A percentile compares a stretch with the other conserved stretches of the same genome.
Evolutionary conservation across 768 basidiomycete species (phyloP).

Genomic region (Rhizopogon sp.): DNA sequence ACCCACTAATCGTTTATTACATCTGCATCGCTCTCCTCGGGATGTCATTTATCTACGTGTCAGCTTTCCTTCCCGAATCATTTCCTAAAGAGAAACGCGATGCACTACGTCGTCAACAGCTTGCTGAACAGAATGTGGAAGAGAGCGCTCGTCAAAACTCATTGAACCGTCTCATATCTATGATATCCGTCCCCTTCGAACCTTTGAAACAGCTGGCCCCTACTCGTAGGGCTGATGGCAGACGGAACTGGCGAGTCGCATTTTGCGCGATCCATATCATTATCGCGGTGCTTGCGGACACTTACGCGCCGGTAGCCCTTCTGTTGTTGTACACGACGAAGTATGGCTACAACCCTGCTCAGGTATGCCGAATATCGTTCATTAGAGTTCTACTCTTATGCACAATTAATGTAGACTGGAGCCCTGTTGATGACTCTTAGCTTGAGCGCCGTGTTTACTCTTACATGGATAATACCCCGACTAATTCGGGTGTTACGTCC

Average conservation of each 20-base stretch:
- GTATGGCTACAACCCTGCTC: constrained; percentile 21
- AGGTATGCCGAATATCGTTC: constrained; percentile 10
- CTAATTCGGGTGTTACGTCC: constrained; percentile 24
- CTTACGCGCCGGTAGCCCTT: constrained; percentile 12
- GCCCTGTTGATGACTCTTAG: constrained; percentile 16
- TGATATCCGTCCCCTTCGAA: constrained; percentile 12
- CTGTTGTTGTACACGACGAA: constrained; percentile 20
- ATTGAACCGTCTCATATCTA: background rate
- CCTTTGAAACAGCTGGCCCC: constrained; percentile 22
- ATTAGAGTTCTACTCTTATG: background rate
- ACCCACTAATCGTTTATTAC: constrained; percentile 19
- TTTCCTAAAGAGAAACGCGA: constrained; percentile 21
- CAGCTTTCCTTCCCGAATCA: constrained; percentile 25
- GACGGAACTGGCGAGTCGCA: constrained; percentile 24
- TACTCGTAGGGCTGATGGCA: constrained; percentile 9
- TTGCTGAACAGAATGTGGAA: background rate
- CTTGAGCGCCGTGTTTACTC: constrained; percentile 11
- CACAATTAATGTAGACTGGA: constrained; percentile 17
- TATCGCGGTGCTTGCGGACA: constrained; percentile 11
- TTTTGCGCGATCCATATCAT: constrained; percentile 24
- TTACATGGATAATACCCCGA: constrained; percentile 15
- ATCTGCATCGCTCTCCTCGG: constrained; percentile 11
- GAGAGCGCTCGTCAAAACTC: background rate
- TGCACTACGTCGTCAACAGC: constrained; percentile 6
- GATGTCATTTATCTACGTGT: constrained; percentile 15